Conservation (phyloP, 176 grass and related monocot species). For the Puya raimondii region DNA sequence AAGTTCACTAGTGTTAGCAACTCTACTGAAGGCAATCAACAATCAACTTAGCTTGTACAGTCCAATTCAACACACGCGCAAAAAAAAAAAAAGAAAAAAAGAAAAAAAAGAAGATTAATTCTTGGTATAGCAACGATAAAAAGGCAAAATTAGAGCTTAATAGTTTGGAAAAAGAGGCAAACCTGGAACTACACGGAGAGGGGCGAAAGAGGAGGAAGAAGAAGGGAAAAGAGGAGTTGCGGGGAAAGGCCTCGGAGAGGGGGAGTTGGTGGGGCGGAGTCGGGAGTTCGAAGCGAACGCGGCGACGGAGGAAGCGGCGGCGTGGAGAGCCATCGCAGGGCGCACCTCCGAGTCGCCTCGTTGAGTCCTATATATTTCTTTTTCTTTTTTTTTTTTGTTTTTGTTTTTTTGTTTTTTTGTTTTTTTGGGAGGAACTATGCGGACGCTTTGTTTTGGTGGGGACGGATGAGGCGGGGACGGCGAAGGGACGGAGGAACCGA, state of each 20-base stretch:
- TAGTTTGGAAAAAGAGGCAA: neutral
- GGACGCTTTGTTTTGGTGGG: no score
- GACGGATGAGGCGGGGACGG: neutral
- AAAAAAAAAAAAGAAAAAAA: no score
- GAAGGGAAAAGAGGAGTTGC: neutral
- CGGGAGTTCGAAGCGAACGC: slow-evolving; percentile 9
- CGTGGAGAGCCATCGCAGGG: slow-evolving; percentile 26
- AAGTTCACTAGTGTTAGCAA: slow-evolving; percentile 2
- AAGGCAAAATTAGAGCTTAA: neutral
- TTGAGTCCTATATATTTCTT: neutral
- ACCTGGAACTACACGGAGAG: slow-evolving; percentile 15
- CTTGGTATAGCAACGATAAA: neutral
- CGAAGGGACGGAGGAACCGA: neutral
- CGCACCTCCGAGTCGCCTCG: slow-evolving; percentile 3
- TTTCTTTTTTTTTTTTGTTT: neutral
- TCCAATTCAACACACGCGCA: no score
- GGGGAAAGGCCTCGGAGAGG: neutral
- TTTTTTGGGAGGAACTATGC: neutral
- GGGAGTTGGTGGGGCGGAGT: neutral
- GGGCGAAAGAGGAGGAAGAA: neutral
- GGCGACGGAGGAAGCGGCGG: slow-evolving; percentile 5
- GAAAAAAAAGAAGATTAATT: no score
- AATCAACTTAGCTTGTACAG: neutral
- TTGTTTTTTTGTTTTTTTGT: neutral
- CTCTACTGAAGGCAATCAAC: neutral